Evolutionary conservation across 352 stramenopile genomes (phyloP), one percentile per base, ranked within the genome.

Genomic region (Phytophthora litchii): DNA sequence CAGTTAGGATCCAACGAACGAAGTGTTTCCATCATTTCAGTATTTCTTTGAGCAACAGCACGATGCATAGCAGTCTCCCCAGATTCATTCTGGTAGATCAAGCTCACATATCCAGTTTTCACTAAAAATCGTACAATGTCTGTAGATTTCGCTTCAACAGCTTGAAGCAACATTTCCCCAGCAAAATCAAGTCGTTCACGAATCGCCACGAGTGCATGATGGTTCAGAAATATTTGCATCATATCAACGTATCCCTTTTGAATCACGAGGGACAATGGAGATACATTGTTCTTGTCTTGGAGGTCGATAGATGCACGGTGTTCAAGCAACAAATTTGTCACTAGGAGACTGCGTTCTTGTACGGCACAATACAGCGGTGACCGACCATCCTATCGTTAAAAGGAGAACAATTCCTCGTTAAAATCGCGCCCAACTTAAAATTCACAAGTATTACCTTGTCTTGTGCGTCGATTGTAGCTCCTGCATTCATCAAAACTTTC

Each of bases 211-310:
- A 60, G 17, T 19, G 54, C 48, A 32, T 70, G 46, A 34, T 74
- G 65, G 38, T 74, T 74, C 25, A 74, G 32, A 19, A 72, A 44
- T 10, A 68, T 36, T 34, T 60, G 46, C 41, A 72, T 31, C 17
- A 68, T 31, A 7, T 61, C 55, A 8, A 57, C 14, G 27, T 57
- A 34, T 21, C 12, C 23, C 9, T 36, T 37, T 20, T 53, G 37
- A 6, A 64, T 31, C 11, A 38, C 64, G 1, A 68, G 42, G 3
- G 35, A 32, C 27, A 72, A 36, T 11, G 64, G 47, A 16, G 64
- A 50, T 1, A 43, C 8, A 3, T 58, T 58, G 0, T 42, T 35
- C 1, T 31, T 54, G 43, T 72, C 64, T 27, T 57, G 10, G 3
- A 70, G 21, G 19, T 70, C 37, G 34, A 74, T 67, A 10, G 43